Evolutionary conservation across 805 yeast species (phyloP).

Genomic region (Pichia kluyveri): DNA sequence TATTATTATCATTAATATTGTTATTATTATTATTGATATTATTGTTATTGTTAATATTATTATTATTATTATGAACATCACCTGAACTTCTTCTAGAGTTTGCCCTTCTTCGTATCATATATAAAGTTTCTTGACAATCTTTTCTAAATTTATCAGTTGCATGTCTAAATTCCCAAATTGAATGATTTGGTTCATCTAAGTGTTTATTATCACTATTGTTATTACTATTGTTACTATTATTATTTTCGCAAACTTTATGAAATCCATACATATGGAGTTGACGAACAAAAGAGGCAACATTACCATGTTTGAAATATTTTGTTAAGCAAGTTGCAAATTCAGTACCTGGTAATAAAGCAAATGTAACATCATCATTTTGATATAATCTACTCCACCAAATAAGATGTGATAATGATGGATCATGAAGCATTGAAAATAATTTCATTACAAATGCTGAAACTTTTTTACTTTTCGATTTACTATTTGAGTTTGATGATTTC

Average conservation of each 20-base stretch:
- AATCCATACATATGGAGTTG: constrained; percentile 96
- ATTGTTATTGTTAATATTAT: too few relatives aligned
- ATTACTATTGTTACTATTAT: constrained; percentile 13
- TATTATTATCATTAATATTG: too few relatives aligned
- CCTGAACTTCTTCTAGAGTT: constrained; percentile 6
- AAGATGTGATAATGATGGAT: constrained; percentile 39
- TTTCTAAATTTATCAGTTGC: constrained; percentile 40
- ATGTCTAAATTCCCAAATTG: constrained; percentile 52
- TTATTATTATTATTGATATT: too few relatives aligned
- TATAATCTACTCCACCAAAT: constrained; percentile 56
- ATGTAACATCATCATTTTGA: constrained; percentile 39
- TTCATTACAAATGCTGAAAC: constrained; percentile 59
- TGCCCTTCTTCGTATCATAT: constrained; percentile 37
- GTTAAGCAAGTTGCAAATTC: constrained; percentile 55
- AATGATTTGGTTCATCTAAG: constrained; percentile 12
- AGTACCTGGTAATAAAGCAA: constrained; percentile 55
- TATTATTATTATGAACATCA: background rate
- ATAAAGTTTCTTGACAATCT: constrained; percentile 36
- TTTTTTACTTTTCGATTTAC: constrained; percentile 22
- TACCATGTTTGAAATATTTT: constrained; percentile 87
- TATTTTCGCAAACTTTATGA: constrained; percentile 60
- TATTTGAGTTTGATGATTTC: background rate
- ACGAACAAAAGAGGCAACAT: constrained; percentile 86
- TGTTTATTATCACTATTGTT: constrained; percentile 5
- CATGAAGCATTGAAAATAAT: constrained; percentile 54